A percentile compares a stretch with the other conserved stretches of the same genome.
Conservation (phyloP, 2,329 filamentous ascomycete species). For the Triangularia setosa region DNA sequence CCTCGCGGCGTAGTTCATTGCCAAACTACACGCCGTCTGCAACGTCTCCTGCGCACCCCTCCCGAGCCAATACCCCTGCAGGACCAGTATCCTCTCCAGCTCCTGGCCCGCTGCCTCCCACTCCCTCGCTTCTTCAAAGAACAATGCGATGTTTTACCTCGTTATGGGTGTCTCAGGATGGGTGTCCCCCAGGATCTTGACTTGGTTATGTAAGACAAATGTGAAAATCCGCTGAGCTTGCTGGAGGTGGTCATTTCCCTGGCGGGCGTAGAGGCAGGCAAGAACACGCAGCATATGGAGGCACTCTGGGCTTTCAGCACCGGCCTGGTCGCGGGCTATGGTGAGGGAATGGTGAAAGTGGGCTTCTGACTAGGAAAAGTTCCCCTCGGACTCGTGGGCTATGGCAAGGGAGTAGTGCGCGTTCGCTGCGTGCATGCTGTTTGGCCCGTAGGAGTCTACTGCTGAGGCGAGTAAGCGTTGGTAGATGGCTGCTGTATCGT, state of each 20-base stretch:
- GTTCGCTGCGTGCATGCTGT: background rate
- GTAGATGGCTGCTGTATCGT: background rate
- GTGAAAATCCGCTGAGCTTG: background rate
- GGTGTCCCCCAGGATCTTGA: background rate
- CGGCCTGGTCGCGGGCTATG: background rate
- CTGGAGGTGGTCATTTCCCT: background rate
- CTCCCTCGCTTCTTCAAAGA: background rate
- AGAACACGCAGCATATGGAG: background rate
- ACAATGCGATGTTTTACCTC: background rate
- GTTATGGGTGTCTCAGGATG: background rate
- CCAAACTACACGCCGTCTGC: background rate
- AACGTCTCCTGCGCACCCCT: background rate
- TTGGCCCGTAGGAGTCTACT: background rate
- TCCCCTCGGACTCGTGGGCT: background rate
- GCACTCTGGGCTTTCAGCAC: background rate
- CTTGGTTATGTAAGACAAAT: background rate
- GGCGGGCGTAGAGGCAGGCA: background rate
- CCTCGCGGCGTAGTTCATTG: background rate
- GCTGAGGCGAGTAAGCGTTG: background rate
- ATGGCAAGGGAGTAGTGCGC: background rate
- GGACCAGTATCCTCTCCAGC: background rate
- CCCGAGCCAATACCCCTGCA: background rate
- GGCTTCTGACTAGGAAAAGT: background rate
- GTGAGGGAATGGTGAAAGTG: background rate
- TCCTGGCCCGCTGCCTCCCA: background rate